phyloP scores from a whole-genome alignment of 495 filamentous ascomycete genomes.

The Penicillium taxi region DNA sequence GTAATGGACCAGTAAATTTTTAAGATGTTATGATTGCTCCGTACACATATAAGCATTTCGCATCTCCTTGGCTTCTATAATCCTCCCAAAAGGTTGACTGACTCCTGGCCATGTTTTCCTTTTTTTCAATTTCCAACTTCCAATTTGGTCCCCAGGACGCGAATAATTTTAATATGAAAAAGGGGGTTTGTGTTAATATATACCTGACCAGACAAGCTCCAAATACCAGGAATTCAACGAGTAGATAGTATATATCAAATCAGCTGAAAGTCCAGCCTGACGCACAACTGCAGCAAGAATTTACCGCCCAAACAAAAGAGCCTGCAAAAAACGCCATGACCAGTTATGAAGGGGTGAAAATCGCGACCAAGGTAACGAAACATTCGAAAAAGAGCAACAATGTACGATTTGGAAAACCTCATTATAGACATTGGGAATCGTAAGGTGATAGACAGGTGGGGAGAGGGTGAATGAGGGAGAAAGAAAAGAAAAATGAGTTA shows the following conservation, averaged over 20 bases:
- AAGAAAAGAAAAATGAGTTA: constrained; percentile 10
- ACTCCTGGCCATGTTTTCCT: no score
- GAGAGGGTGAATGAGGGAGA: constrained; percentile 2
- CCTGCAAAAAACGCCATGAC: constrained; percentile 24
- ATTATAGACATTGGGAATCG: constrained; percentile 30
- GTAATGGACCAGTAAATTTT: no score
- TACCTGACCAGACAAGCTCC: constrained; percentile 16
- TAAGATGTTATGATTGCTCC: no score
- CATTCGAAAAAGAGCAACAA: constrained; percentile 13
- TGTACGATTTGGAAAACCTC: constrained; percentile 20
- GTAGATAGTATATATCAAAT: constrained; percentile 8
- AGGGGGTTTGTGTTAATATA: constrained; percentile 18
- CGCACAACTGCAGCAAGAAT: constrained; percentile 11
- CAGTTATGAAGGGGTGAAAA: constrained; percentile 15
- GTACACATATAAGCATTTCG: no score
- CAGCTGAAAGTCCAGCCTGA: constrained; percentile 11
- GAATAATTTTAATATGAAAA: constrained; percentile 1
- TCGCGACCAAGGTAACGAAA: constrained; percentile 9
- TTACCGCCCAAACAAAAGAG: constrained; percentile 19
- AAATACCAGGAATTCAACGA: neutral
- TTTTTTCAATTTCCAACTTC: no score
- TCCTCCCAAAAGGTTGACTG: no score
- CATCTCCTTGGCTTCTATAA: no score
- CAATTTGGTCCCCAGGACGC: no score
- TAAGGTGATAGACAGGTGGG: constrained; percentile 20